These are phyloP conservation scores for Schizochytrium sp. DNA, from an alignment of 108 stramenopile species.

Conservation along the genomic window DNA sequence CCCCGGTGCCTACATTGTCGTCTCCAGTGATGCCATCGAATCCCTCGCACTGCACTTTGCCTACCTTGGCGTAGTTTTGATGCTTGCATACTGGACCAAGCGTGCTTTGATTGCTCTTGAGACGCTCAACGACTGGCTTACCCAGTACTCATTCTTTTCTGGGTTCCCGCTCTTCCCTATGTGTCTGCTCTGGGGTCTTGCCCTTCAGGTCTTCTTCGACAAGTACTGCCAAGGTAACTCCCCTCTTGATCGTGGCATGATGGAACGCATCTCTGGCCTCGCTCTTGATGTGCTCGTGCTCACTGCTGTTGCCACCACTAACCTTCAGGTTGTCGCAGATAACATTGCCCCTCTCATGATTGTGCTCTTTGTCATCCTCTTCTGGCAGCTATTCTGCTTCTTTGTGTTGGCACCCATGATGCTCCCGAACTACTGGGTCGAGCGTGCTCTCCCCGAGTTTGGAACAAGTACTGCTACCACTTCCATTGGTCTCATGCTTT, in stretches of 20 bases:
- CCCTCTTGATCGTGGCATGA: slow-evolving; percentile 53
- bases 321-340: slow-evolving; percentile 40
- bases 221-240: not conserved
- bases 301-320: slow-evolving; percentile 55
- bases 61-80: not conserved
- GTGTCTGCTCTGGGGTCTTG: slow-evolving; percentile 53
- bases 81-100: slow-evolving; percentile 52
- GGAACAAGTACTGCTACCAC: slow-evolving; percentile 30
- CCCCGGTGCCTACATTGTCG: slow-evolving; percentile 22
- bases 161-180: slow-evolving; percentile 60
- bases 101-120: slow-evolving; percentile 32
- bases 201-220: slow-evolving; percentile 10
- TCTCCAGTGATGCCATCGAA: slow-evolving; percentile 45
- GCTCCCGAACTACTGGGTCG: slow-evolving; percentile 58
- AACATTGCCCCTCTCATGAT: slow-evolving; percentile 45
- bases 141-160: slow-evolving; percentile 54
- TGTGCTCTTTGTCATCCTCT: slow-evolving; percentile 2
- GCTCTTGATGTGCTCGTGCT: slow-evolving; percentile 37
- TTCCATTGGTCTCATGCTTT: slow-evolving; percentile 38
- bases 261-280: slow-evolving; percentile 42
- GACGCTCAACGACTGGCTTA: slow-evolving; percentile 24
- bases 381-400: slow-evolving; percentile 14
- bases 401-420: slow-evolving; percentile 38
- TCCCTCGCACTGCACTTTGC: slow-evolving; percentile 15
- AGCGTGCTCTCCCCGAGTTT: slow-evolving; percentile 55